Evolutionary conservation across 2,329 filamentous ascomycete species (phyloP), one percentile per base, ranked within the genome.

Genomic region (Zasmidium citrigriseum): DNA sequence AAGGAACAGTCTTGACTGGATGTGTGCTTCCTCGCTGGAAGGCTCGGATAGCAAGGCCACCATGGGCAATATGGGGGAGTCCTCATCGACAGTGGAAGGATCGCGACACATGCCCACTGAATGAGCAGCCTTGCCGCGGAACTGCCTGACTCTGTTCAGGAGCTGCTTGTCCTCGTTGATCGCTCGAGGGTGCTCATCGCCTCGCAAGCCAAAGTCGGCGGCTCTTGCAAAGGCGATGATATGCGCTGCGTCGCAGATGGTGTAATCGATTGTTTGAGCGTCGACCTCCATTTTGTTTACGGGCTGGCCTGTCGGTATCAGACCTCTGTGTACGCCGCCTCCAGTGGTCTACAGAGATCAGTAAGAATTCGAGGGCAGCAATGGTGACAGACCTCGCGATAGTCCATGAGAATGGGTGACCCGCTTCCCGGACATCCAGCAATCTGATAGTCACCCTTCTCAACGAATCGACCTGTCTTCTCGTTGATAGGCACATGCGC

Each of bases 341-440:
- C 63, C 63, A 22, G 59, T 54, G 14, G 60, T 60, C 49, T 57
- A 41, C 46, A 18, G 3, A 2, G 10, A 23, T 53, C 14, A 53
- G 29, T n/a, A 53, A 21, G 14, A 23, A 25, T 12, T n/a, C 9
- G 16, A 12, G 22, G 4, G 7, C n/a, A 12, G 22, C 21, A 45
- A 18, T 18, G 21, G 27, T 22, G 11, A 47, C 44, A 22, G 23
- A 52, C 49, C 34, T 58, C 41, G 18, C 61, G 57, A 54, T 60
- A 65, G 50, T 63, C 62, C 57, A 61, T 65, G 18, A 63, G 57
- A 20, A 65, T 58, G 12, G 63, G 63, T 24, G 58, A 57, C 41
- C 63, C 63, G 29, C 45, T 60, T 7, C 63, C 58, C 7, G 53
- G 58, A 49, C 58, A 61, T 22, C 57, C 62, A 38, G 62, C 60